Evolutionary conservation across 2,329 filamentous ascomycete genomes (phyloP).

Genomic region (Penicillium capsulatum): DNA sequence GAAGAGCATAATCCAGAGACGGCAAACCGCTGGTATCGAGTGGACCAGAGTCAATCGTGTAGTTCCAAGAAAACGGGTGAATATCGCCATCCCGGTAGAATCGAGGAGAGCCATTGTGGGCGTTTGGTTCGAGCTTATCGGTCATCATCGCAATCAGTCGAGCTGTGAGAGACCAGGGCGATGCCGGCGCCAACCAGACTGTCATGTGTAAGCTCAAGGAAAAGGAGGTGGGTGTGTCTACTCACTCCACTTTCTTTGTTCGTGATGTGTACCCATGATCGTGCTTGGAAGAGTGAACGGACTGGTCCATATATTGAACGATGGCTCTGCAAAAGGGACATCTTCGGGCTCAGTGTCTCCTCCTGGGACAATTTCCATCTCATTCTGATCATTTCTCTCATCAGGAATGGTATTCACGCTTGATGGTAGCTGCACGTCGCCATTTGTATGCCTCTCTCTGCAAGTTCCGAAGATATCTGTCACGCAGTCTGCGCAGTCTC

Average conservation of each 20-base stretch:
- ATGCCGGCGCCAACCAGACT: constrained; percentile 13
- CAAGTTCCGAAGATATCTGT: constrained; percentile 9
- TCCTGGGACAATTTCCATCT: background rate
- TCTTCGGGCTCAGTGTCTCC: background rate
- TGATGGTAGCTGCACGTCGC: constrained; percentile 1
- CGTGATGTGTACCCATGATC: constrained; percentile 5
- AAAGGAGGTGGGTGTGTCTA: background rate
- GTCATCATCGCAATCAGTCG: constrained; percentile 14
- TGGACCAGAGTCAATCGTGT: background rate
- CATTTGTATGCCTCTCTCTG: constrained; percentile 4
- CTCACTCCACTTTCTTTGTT: constrained; percentile 9
- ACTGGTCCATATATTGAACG: constrained; percentile 12
- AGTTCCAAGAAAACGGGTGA: constrained; percentile 7
- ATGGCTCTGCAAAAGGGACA: background rate
- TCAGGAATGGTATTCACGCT: background rate
- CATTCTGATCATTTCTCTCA: background rate
- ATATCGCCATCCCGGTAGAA: constrained; percentile 7
- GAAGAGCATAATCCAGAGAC: constrained; percentile 15
- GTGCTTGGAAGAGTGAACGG: constrained; percentile 12
- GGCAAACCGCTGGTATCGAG: constrained; percentile 10
- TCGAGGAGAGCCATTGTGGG: background rate
- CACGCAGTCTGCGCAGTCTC: background rate
- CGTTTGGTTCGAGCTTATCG: constrained; percentile 9
- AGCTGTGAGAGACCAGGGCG: constrained; percentile 11
- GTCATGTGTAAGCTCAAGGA: background rate